Evolutionary conservation across 805 yeast species (phyloP).

Genomic region (Tetrapisispora namnaoensis): DNA sequence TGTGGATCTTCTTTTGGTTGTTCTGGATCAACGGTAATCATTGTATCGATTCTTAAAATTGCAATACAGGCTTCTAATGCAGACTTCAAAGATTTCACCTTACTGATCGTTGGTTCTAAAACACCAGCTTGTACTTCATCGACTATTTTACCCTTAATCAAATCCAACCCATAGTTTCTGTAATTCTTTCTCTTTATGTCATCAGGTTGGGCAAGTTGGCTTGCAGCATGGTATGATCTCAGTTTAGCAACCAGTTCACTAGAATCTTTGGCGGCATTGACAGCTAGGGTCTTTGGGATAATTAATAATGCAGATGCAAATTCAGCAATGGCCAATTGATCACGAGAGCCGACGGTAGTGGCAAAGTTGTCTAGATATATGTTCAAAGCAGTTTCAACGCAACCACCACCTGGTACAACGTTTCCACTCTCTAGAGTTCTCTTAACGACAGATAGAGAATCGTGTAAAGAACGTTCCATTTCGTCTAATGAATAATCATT

Average conservation of each 20-base stretch:
- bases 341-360: slow-evolving; percentile 94
- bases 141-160: slow-evolving; percentile 83
- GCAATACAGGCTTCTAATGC: slow-evolving; percentile 98
- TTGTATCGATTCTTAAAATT: slow-evolving; percentile 92
- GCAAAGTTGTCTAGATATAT: slow-evolving; percentile 95
- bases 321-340: slow-evolving; percentile 95
- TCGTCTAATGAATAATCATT: slow-evolving; percentile 93
- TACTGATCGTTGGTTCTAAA: slow-evolving; percentile 89
- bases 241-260: slow-evolving; percentile 90
- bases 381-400: slow-evolving; percentile 94
- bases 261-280: slow-evolving; percentile 95
- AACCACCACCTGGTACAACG: slow-evolving; percentile 99
- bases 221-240: slow-evolving; percentile 92
- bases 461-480: slow-evolving; percentile 96
- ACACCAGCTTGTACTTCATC: slow-evolving; percentile 82
- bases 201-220: slow-evolving; percentile 76
- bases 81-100: slow-evolving; percentile 84
- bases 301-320: slow-evolving; percentile 83
- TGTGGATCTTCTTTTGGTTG: slow-evolving; percentile 88
- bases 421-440: slow-evolving; percentile 89
- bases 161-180: slow-evolving; percentile 86
- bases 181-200: slow-evolving; percentile 79
- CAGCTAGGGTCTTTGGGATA: slow-evolving; percentile 94
- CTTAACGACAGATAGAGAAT: slow-evolving; percentile 87
- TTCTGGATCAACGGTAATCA: slow-evolving; percentile 96